phyloP scores from a whole-genome alignment of 2,329 filamentous ascomycete species.

The Cercospora sp. region DNA sequence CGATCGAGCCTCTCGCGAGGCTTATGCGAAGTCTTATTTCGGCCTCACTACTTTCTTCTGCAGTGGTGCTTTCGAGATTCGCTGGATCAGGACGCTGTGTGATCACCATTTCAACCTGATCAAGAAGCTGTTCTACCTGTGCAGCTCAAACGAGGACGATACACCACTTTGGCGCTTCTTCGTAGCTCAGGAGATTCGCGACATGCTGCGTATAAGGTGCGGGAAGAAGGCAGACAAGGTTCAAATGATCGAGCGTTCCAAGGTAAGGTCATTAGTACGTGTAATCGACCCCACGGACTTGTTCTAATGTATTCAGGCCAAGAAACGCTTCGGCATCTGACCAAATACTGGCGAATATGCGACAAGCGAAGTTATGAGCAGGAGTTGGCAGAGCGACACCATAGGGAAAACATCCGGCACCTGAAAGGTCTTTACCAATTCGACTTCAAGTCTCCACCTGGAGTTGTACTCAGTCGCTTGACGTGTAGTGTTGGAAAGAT shows the following conservation, averaged over 20 bases:
- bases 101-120: background rate
- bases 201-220: too few species aligned
- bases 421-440: background rate
- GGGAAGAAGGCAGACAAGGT: background rate
- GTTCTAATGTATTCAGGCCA: background rate
- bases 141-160: too few species aligned
- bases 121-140: background rate
- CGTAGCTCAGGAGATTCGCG: too few species aligned
- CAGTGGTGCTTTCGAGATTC: background rate
- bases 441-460: too few species aligned
- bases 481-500: too few species aligned
- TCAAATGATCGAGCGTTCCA: background rate
- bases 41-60: background rate
- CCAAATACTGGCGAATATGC: background rate
- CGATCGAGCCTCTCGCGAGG: background rate
- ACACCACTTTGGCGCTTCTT: too few species aligned
- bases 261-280: background rate
- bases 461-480: too few species aligned
- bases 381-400: background rate
- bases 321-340: background rate
- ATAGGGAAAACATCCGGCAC: background rate
- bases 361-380: background rate
- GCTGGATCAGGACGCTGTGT: background rate
- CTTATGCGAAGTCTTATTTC: slow-evolving; percentile 26
- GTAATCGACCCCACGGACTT: background rate